A percentile compares a stretch with the other conserved stretches of the same genome.
Evolutionary conservation across 1,284 basidiomycete genomes (phyloP).

Genomic region (Sanghuangporus baumii): DNA sequence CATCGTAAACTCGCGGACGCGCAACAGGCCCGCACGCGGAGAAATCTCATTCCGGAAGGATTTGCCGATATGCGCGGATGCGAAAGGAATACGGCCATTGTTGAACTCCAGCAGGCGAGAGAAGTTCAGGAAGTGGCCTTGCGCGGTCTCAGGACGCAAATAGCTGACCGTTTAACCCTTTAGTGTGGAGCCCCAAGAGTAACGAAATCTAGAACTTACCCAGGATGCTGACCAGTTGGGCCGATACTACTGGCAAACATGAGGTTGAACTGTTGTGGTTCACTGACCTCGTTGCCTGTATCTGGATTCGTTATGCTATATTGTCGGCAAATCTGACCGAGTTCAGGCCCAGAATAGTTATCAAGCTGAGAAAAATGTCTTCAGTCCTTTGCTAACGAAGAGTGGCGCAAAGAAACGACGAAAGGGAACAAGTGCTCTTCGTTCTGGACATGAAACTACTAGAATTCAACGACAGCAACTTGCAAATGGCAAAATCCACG

Average conservation of each 20-base stretch:
- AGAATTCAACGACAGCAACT: background rate
- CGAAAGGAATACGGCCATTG: conserved; percentile 94
- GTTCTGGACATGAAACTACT: background rate
- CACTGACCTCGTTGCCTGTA: conserved; percentile 87
- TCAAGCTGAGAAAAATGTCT: conserved; percentile 62
- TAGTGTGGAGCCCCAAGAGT: background rate
- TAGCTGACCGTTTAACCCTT: conserved; percentile 44
- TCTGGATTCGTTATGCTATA: conserved; percentile 87
- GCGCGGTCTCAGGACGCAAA: conserved; percentile 96
- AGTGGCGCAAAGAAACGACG: background rate
- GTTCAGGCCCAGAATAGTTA: conserved; percentile 87
- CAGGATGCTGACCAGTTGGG: conserved; percentile 95
- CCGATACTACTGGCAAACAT: conserved; percentile 99
- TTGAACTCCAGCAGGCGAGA: conserved; percentile 96
- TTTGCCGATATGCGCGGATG: conserved; percentile 94
- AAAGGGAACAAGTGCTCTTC: background rate
- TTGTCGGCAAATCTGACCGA: conserved; percentile 84
- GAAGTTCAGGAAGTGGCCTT: conserved; percentile 99
- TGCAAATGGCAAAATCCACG: background rate
- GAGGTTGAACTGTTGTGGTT: conserved; percentile 96
- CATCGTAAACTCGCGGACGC: conserved; percentile 99
- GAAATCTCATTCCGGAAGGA: conserved; percentile 99
- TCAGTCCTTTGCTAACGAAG: background rate
- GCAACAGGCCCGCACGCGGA: conserved; percentile 90
- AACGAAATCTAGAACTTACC: conserved; percentile 40